phyloP scores from a whole-genome alignment of 495 filamentous ascomycete genomes.

The Neurospora sp. region DNA sequence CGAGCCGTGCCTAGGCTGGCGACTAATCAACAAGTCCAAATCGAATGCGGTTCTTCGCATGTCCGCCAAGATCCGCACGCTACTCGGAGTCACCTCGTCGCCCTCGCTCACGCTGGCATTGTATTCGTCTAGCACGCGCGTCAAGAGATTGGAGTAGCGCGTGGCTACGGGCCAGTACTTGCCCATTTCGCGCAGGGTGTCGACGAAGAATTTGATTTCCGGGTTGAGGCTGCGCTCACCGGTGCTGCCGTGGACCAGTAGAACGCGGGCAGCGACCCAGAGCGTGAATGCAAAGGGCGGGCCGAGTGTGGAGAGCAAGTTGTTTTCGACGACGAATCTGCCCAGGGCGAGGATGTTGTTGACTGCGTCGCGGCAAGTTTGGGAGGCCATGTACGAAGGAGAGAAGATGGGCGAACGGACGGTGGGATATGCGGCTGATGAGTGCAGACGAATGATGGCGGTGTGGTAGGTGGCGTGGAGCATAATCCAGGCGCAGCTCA shows the following conservation, averaged over 20 bases:
- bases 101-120: conserved; percentile 63
- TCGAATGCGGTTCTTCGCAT: conserved; percentile 83
- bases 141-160: conserved; percentile 69
- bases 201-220: conserved; percentile 68
- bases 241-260: conserved; percentile 80
- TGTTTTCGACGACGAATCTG: conserved; percentile 60
- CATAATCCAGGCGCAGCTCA: conserved; percentile 81
- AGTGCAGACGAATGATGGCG: conserved; percentile 79
- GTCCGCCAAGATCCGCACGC: conserved; percentile 76
- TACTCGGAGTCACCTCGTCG: conserved; percentile 67
- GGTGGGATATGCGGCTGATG: conserved; percentile 86
- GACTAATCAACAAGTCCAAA: conserved; percentile 76
- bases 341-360: conserved; percentile 73
- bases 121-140: conserved; percentile 76
- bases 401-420: conserved; percentile 78
- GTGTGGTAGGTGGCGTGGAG: conserved; percentile 69
- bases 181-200: conserved; percentile 69
- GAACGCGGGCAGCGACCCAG: conserved; percentile 81
- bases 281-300: conserved; percentile 83
- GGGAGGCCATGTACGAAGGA: conserved; percentile 70
- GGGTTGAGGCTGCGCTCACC: conserved; percentile 71
- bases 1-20: conserved; percentile 56
- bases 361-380: conserved; percentile 70
- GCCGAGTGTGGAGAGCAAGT: conserved; percentile 67
- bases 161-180: conserved; percentile 75